These are phyloP conservation scores for Verticillium dahliae DNA, from an alignment of 2,329 filamentous ascomycete species.

Conservation along the genomic window DNA sequence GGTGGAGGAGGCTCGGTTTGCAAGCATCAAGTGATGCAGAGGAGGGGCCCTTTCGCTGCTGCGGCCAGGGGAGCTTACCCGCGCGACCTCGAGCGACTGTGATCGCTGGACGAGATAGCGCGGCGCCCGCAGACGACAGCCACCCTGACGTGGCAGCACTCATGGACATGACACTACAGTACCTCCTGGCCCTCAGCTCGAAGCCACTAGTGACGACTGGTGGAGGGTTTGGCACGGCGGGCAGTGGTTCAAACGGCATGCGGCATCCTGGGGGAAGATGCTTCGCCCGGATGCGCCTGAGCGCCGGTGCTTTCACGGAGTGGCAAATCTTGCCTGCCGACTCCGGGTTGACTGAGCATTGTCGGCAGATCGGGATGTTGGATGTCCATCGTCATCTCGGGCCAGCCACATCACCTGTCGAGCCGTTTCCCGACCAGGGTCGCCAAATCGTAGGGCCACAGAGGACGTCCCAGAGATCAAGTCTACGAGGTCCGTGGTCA, in stretches of 20 bases:
- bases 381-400: background rate
- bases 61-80: background rate
- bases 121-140: background rate
- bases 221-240: background rate
- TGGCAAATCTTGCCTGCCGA: background rate
- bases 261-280: background rate
- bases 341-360: background rate
- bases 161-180: background rate
- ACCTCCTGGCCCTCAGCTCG: background rate
- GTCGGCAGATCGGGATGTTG: background rate
- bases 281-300: background rate
- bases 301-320: background rate
- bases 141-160: background rate
- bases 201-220: background rate
- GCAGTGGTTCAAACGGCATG: background rate
- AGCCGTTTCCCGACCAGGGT: background rate
- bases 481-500: background rate
- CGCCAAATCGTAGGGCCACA: background rate
- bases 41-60: background rate
- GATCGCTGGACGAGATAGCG: background rate
- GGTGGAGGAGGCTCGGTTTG: background rate
- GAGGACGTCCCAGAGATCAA: background rate
- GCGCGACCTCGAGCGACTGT: background rate
- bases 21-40: background rate
- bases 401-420: background rate